Base-by-base conservation (phyloP, 108 stramenopile genomes). In the Skeletonema tropicum region DNA sequence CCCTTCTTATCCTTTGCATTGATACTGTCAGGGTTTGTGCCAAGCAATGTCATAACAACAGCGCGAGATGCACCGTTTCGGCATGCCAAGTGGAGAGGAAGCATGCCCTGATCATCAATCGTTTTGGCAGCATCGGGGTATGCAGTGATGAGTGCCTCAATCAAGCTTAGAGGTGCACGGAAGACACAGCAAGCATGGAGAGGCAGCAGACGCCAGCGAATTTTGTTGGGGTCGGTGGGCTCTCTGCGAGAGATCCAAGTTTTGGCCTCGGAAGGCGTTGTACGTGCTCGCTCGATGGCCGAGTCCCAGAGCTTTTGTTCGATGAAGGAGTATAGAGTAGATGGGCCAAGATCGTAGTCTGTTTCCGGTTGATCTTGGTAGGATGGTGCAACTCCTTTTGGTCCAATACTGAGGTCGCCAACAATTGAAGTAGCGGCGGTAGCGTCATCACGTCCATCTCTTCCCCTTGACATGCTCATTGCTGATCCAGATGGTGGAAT, bases 41-140 rank as follows among this genome's bases (percentile, higher is more conserved):
- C 81, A 21, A 95, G 65, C 19, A 95, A 57, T 2, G 90, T 90
- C 68, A 86, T 70, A 32, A 95, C 90, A 23, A 93, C 92, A 11
- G 91, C 94, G n/a, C 92, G 91, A 36, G 89, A 90, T 17, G 89
- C 92, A 31, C 94, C 92, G 55, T 93, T 93, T 23, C 94, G 76
- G 70, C 94, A 95, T 10, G 94, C 94, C 60, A 93, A 69, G 71
- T 95, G 94, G 33, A 95, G 76, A 9, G 94, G 92, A 15, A 95
- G 74, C 94, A 95, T 93, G 57, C 92, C 94, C 73, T 95, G 94
- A 82, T 95, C 94, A 66, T 95, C 94, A 65, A 90, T 90, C 80
- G 83, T 88, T n/a, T 85, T 75, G 2, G 94, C 80, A 38, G 82
- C 94, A 57, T 89, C 89, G 17, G 83, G 87, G 74, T 93, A 89